phyloP scores from a whole-genome alignment of 306 rosid genomes.

The Malus orientalis region DNA sequence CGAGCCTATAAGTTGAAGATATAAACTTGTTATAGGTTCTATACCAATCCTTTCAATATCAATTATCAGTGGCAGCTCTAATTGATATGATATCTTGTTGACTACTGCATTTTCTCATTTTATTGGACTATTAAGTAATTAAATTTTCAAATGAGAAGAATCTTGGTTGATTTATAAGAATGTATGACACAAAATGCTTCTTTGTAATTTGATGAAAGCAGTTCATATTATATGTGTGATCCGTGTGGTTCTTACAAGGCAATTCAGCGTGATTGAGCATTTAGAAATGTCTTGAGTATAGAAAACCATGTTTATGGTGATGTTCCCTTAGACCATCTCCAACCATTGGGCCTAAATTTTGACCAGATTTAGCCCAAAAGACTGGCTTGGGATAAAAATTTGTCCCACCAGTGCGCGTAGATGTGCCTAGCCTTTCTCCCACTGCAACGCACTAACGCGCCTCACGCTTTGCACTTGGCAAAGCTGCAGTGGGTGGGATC shows the following conservation, averaged over 20 bases:
- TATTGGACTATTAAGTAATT: background rate
- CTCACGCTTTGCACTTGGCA: too few relatives aligned
- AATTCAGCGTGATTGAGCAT: background rate
- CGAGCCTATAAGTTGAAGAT: background rate
- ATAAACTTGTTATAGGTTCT: background rate
- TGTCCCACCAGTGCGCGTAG: too few relatives aligned
- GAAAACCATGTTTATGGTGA: background rate
- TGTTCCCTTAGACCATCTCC: background rate
- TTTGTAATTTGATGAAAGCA: background rate
- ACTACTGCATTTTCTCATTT: background rate
- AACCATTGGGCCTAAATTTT: constrained; percentile 2
- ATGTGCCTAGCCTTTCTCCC: too few relatives aligned
- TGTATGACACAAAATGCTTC: background rate
- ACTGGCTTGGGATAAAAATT: too few relatives aligned
- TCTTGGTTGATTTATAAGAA: background rate
- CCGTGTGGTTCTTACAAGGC: background rate
- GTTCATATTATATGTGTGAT: background rate
- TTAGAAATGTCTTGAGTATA: background rate
- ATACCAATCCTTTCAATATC: background rate
- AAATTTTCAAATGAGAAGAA: background rate
- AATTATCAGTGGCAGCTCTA: background rate
- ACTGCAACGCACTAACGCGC: too few relatives aligned
- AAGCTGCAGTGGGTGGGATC: too few relatives aligned
- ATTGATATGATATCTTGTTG: background rate
- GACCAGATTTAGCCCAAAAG: too few relatives aligned